Evolutionary conservation across 306 rosid genomes (phyloP), one percentile per base, ranked within the genome.

Genomic region (Mimosa pudica): DNA sequence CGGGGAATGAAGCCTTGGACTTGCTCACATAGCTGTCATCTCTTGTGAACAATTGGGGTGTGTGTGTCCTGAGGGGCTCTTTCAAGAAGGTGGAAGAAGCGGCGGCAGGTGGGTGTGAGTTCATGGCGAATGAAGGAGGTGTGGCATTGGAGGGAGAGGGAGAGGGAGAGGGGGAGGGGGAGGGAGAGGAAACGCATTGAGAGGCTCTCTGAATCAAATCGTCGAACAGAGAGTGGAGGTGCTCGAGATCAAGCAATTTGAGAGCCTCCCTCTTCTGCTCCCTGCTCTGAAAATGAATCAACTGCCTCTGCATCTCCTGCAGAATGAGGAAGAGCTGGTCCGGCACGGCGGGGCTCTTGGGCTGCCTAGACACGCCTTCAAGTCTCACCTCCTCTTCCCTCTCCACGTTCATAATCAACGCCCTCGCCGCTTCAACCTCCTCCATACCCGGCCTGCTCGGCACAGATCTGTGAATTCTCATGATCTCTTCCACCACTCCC

Each of bases 201-300:
- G 98, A 91, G 57, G 97, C 95, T 85, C 93, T 88, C 83, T 90
- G 98, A 83, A 93, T 83, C 42, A 90, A 84, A 67, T 91, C 90
- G 45, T 93, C 98, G 80, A 91, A 91, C 82, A 91, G 83, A 1
- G 67, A 76, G 58, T 91, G 92, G 69, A 90, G 63, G 75, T 82
- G 82, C 18, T 93, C 98, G 30, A 91, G 92, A 82, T 93, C 98
- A 75, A 93, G 89, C 41, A 93, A 73, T 78, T 86, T 86, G 64
- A 85, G 4, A 36, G 97, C 95, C 72, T 93, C 97, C 71, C 89
- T 81, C 81, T 84, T 93, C 77, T 91, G 90, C 68, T 91, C 92
- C 70, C 74, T 82, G 86, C 90, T 85, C 16, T 90, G 87, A 73
- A 85, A 90, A 67, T 70, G 73, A 17, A 90, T 84, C 47, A 85